Percentiles rank a stretch among this genome's conserved stretches.
Evolutionary conservation across 2,329 filamentous ascomycete genomes (phyloP).

Genomic region (Raffaelea deltoideospora): DNA sequence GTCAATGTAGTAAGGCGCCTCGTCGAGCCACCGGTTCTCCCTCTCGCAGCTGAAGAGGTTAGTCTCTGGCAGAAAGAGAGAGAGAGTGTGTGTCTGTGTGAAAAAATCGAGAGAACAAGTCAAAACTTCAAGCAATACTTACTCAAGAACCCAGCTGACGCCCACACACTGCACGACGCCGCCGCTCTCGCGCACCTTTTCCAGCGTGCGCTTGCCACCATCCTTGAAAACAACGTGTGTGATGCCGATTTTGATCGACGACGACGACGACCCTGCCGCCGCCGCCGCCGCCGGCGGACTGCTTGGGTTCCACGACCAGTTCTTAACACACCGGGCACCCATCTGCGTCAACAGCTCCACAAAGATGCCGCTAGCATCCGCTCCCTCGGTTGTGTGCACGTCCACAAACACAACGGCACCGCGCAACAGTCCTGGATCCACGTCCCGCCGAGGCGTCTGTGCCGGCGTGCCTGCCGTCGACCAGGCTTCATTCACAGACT

Average conservation of each 20-base stretch:
- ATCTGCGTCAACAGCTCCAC: constrained; percentile 60
- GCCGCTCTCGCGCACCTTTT: constrained; percentile 59
- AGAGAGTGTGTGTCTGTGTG: too few species aligned
- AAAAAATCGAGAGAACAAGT: background rate
- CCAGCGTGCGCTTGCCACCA: constrained; percentile 62
- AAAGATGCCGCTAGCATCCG: constrained; percentile 69
- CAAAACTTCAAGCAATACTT: constrained; percentile 23
- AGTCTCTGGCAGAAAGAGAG: background rate
- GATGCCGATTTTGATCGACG: constrained; percentile 47
- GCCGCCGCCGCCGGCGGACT: constrained; percentile 13
- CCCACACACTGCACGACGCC: constrained; percentile 76
- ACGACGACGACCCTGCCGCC: background rate
- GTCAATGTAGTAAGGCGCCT: constrained; percentile 54
- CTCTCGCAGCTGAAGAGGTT: constrained; percentile 47
- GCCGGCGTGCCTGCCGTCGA: constrained; percentile 39
- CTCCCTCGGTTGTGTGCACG: constrained; percentile 68
- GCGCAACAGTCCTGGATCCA: constrained; percentile 39
- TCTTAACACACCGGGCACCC: constrained; percentile 65
- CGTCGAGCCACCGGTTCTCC: constrained; percentile 62
- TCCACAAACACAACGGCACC: constrained; percentile 73
- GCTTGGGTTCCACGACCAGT: constrained; percentile 57
- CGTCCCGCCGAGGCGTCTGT: constrained; percentile 37
- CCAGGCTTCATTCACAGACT: constrained; percentile 33
- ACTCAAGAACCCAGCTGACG: constrained; percentile 80
- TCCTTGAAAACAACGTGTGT: constrained; percentile 89